Percentiles rank a stretch among this genome's conserved stretches.
These are phyloP conservation scores for Chrysosphaeria jannelii DNA, from an alignment of 2,329 filamentous ascomycete genomes.

Conservation along the genomic window DNA sequence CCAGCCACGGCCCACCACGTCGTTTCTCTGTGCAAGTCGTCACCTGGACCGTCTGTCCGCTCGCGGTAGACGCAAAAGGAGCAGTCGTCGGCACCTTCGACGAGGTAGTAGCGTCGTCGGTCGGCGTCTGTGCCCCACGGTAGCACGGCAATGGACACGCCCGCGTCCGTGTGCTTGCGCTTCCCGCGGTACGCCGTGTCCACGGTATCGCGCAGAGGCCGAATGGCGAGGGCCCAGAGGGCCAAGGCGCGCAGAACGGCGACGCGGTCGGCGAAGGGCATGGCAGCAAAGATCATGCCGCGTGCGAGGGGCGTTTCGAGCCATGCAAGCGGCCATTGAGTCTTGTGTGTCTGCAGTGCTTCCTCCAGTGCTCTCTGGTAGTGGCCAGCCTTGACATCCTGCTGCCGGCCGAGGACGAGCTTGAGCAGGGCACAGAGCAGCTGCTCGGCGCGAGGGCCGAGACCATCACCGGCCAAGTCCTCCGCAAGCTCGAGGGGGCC, in stretches of 20 bases:
- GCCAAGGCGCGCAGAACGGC: slow-evolving; percentile 56
- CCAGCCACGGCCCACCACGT: slow-evolving; percentile 90
- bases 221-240: slow-evolving; percentile 68
- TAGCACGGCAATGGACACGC: slow-evolving; percentile 60
- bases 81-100: slow-evolving; percentile 85
- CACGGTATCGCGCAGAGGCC: slow-evolving; percentile 50
- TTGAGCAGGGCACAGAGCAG: slow-evolving; percentile 72
- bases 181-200: slow-evolving; percentile 48
- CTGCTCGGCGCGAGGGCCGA: slow-evolving; percentile 61
- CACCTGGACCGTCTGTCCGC: slow-evolving; percentile 56
- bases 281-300: slow-evolving; percentile 49
- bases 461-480: slow-evolving; percentile 47
- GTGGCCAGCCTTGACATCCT: slow-evolving; percentile 91
- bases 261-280: slow-evolving; percentile 61
- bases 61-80: slow-evolving; percentile 84
- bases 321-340: slow-evolving; percentile 74
- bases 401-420: slow-evolving; percentile 82
- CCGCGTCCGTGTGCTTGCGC: slow-evolving; percentile 48
- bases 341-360: slow-evolving; percentile 55
- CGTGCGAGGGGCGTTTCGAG: slow-evolving; percentile 59
- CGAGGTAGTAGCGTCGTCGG: slow-evolving; percentile 73
- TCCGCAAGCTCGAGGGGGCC: slow-evolving; percentile 86
- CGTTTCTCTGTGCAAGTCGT: slow-evolving; percentile 28
- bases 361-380: slow-evolving; percentile 86
- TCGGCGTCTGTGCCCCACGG: slow-evolving; percentile 42